These are phyloP conservation scores for Metschnikowia gelsemii DNA, from an alignment of 805 yeast species.

Conservation along the genomic window DNA sequence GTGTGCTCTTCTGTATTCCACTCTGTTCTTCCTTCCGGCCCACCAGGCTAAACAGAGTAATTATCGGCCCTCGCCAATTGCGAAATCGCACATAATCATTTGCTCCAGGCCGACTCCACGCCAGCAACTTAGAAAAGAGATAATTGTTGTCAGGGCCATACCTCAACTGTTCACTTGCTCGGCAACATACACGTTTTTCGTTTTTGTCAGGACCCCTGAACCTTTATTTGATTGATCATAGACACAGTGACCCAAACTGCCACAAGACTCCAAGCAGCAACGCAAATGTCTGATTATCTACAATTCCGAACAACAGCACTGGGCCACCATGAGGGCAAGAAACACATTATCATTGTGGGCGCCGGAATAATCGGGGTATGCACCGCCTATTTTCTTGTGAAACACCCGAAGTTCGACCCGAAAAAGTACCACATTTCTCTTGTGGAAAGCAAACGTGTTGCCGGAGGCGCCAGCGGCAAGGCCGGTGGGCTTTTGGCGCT, in stretches of 20 bases:
- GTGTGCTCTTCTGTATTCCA: too few species aligned
- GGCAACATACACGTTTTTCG: too few species aligned
- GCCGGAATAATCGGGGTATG: conserved; percentile 97
- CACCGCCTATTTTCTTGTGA: conserved; percentile 83
- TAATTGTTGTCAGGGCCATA: too few species aligned
- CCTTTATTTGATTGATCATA: too few species aligned
- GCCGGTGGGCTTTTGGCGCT: conserved; percentile 94
- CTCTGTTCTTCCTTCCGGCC: too few species aligned
- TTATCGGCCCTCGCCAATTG: too few species aligned
- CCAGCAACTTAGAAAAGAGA: too few species aligned
- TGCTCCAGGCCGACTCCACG: too few species aligned
- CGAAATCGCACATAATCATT: too few species aligned
- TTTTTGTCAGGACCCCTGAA: too few species aligned
- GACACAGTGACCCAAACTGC: not conserved
- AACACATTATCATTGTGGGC: conserved; percentile 81
- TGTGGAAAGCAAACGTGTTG: conserved; percentile 86
- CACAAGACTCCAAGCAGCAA: not conserved
- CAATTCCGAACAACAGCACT: conserved; percentile 43
- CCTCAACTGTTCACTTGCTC: too few species aligned
- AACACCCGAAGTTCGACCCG: conserved; percentile 77
- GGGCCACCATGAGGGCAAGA: conserved; percentile 55
- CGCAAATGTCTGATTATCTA: conserved; percentile 31
- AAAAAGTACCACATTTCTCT: conserved; percentile 77
- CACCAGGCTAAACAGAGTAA: too few species aligned
- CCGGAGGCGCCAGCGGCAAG: conserved; percentile 96